These are phyloP conservation scores for Monosporascus sp. DNA, from an alignment of 2,329 filamentous ascomycete species.

Conservation along the genomic window DNA sequence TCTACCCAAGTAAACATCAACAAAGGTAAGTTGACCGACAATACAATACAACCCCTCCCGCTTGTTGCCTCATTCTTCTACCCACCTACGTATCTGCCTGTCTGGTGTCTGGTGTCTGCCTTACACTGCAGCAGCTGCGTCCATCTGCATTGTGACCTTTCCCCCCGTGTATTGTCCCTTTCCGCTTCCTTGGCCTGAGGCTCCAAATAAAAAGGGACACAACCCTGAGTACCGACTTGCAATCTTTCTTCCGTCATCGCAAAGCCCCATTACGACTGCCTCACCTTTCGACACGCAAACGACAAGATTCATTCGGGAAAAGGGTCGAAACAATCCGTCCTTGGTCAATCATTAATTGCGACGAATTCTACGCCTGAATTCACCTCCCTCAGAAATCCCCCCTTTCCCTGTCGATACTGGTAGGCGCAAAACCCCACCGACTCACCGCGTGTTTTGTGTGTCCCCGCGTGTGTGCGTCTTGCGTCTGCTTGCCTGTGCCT, in stretches of 20 bases:
- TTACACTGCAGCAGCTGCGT: background rate
- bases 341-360: slow-evolving; percentile 21
- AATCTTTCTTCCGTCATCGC: slow-evolving; percentile 26
- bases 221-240: slow-evolving; percentile 24
- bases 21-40: background rate
- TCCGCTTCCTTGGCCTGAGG: background rate
- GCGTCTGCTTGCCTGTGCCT: background rate
- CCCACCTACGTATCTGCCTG: background rate
- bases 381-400: slow-evolving; percentile 13
- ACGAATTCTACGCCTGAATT: slow-evolving; percentile 11
- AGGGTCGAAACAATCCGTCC: slow-evolving; percentile 15
- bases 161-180: background rate
- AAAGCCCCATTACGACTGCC: slow-evolving; percentile 20
- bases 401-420: slow-evolving; percentile 21
- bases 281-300: slow-evolving; percentile 11
- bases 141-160: slow-evolving; percentile 1
- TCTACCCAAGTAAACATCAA: background rate
- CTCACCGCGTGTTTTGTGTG: slow-evolving; percentile 25
- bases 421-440: slow-evolving; percentile 31
- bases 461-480: slow-evolving; percentile 12
- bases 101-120: background rate
- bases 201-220: slow-evolving; percentile 1
- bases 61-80: background rate
- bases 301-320: slow-evolving; percentile 16
- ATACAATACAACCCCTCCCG: background rate